These are phyloP conservation scores for Ustilago hordei DNA, from an alignment of 1,284 basidiomycete genomes.

Conservation along the genomic window DNA sequence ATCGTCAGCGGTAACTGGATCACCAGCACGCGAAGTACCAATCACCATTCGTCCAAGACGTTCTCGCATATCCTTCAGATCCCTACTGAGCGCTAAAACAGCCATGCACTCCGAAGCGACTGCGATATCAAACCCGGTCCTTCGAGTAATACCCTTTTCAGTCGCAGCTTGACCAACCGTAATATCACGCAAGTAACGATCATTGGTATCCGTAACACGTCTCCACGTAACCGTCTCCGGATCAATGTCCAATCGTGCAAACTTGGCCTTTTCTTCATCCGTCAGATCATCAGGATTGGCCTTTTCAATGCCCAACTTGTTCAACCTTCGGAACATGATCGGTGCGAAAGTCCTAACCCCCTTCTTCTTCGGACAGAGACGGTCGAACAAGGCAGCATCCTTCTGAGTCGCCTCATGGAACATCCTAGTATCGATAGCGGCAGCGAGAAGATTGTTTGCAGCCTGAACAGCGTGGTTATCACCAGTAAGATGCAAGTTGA, in stretches of 20 bases:
- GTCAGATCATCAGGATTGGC: slow-evolving; percentile 92
- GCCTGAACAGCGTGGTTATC: slow-evolving; percentile 98
- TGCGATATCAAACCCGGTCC: slow-evolving; percentile 94
- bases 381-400: slow-evolving; percentile 92
- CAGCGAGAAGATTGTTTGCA: slow-evolving; percentile 96
- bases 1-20: slow-evolving; percentile 95
- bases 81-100: slow-evolving; percentile 89
- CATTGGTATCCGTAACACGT: slow-evolving; percentile 95
- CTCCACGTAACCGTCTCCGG: slow-evolving; percentile 94
- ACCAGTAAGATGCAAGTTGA: slow-evolving; percentile 95
- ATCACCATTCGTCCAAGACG: slow-evolving; percentile 94
- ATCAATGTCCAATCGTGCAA: slow-evolving; percentile 93
- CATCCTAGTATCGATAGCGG: slow-evolving; percentile 95
- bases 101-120: slow-evolving; percentile 99
- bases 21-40: slow-evolving; percentile 90
- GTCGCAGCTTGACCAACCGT: slow-evolving; percentile 90
- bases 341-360: slow-evolving; percentile 94
- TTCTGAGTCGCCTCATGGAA: slow-evolving; percentile 97
- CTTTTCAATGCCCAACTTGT: slow-evolving; percentile 96
- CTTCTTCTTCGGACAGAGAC: slow-evolving; percentile 92
- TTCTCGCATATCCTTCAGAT: slow-evolving; percentile 90
- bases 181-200: slow-evolving; percentile 94
- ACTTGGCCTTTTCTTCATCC: slow-evolving; percentile 88
- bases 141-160: slow-evolving; percentile 88
- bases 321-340: slow-evolving; percentile 92